A percentile compares a stretch with the other conserved stretches of the same genome.
Evolutionary conservation across 2,329 filamentous ascomycete species (phyloP).

Genomic region (Pestalotiopsis sp.): DNA sequence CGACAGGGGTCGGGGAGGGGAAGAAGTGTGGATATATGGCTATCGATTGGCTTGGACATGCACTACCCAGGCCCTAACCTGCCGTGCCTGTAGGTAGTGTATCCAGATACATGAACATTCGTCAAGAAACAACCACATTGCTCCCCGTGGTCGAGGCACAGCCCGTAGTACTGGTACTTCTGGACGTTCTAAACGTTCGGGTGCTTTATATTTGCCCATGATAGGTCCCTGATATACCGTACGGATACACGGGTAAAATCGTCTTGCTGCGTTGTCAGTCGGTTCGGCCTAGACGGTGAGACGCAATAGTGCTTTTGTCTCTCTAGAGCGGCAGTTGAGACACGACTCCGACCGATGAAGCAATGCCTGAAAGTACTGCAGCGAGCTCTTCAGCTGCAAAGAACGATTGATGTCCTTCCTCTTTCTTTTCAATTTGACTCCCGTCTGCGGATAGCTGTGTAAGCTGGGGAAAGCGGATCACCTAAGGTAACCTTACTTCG

Average conservation of each 20-base stretch:
- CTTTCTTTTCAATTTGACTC: neutral
- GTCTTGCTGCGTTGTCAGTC: too few relatives aligned
- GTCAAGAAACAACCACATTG: too few relatives aligned
- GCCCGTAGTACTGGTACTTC: too few relatives aligned
- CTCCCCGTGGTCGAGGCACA: too few relatives aligned
- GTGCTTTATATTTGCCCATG: too few relatives aligned
- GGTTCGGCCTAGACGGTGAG: too few relatives aligned
- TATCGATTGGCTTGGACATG: neutral
- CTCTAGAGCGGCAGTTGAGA: neutral
- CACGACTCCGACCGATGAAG: neutral
- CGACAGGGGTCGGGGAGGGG: conserved; percentile 16
- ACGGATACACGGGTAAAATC: too few relatives aligned
- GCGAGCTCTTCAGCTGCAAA: neutral
- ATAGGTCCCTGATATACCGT: too few relatives aligned
- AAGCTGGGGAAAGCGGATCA: neutral
- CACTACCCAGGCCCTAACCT: neutral
- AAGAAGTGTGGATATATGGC: conserved; percentile 12
- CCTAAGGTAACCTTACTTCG: too few relatives aligned
- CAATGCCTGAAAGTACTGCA: neutral
- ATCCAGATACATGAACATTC: too few relatives aligned
- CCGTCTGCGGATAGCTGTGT: neutral
- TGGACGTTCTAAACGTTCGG: too few relatives aligned
- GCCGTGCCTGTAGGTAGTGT: neutral
- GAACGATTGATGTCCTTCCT: neutral
- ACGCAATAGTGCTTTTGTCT: neutral